phyloP scores from a whole-genome alignment of 2,329 filamentous ascomycete genomes.

The Lachnellula occidentalis region DNA sequence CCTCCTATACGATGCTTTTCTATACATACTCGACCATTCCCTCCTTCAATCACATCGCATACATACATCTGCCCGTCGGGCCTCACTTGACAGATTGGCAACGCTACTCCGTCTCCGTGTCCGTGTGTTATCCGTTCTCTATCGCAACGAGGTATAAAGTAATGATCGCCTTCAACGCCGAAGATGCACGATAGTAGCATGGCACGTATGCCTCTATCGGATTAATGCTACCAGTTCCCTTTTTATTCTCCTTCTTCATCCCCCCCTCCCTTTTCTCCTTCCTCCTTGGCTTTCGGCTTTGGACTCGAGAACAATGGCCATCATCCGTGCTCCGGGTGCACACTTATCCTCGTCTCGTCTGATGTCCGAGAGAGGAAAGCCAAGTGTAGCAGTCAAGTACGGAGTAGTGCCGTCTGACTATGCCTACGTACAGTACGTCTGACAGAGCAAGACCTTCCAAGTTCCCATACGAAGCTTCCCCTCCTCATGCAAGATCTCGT shows the following conservation, averaged over 20 bases:
- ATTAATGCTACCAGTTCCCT: background rate
- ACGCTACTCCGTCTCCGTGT: too few relatives aligned
- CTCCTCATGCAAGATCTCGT: background rate
- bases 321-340: constrained; percentile 3
- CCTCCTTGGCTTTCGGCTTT: background rate
- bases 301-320: background rate
- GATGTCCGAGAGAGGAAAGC: background rate
- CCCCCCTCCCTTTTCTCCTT: background rate
- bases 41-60: too few relatives aligned
- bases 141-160: too few relatives aligned
- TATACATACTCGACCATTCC: too few relatives aligned
- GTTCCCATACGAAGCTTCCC: background rate
- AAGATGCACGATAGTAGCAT: too few relatives aligned
- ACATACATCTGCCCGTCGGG: too few relatives aligned
- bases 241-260: too few relatives aligned
- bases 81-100: too few relatives aligned
- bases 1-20: too few relatives aligned
- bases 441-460: background rate
- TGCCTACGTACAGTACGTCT: too few relatives aligned
- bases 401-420: background rate
- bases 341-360: background rate
- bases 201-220: background rate
- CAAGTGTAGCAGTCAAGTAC: background rate
- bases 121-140: too few relatives aligned
- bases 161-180: too few relatives aligned